These are phyloP conservation scores for Tylopilus vinaceipallidus DNA, from an alignment of 768 basidiomycete species.

Conservation along the genomic window DNA sequence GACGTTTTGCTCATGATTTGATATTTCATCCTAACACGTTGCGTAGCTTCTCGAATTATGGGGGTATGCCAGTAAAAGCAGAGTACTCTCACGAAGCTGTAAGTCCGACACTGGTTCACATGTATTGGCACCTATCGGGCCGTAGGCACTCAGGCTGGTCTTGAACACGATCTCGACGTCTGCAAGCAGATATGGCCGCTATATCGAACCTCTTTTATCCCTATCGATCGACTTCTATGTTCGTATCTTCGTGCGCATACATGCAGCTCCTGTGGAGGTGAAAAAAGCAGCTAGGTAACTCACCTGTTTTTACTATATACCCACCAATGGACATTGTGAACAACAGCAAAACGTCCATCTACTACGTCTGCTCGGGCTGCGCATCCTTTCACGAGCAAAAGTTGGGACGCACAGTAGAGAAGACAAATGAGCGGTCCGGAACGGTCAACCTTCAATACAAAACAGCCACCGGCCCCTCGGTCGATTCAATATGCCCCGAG, in stretches of 20 bases:
- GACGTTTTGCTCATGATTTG: neutral
- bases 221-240: slow-evolving; percentile 98
- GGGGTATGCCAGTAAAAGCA: slow-evolving; percentile 84
- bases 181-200: slow-evolving; percentile 89
- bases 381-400: slow-evolving; percentile 82
- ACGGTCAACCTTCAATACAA: slow-evolving; percentile 67
- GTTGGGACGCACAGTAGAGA: slow-evolving; percentile 72
- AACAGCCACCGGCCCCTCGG: slow-evolving; percentile 65
- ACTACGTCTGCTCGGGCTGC: slow-evolving; percentile 83
- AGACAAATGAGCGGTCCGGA: slow-evolving; percentile 51
- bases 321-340: slow-evolving; percentile 3
- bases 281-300: slow-evolving; percentile 79
- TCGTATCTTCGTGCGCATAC: slow-evolving; percentile 82
- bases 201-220: slow-evolving; percentile 84
- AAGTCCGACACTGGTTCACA: slow-evolving; percentile 26
- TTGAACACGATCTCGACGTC: slow-evolving; percentile 82
- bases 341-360: slow-evolving; percentile 77
- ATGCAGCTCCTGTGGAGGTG: slow-evolving; percentile 73
- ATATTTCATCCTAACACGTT: neutral
- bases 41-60: slow-evolving; percentile 89
- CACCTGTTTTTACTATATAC: neutral
- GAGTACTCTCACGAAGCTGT: slow-evolving; percentile 96
- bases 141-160: slow-evolving; percentile 86
- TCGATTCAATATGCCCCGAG: slow-evolving; percentile 70
- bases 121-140: slow-evolving; percentile 1